phyloP scores from a whole-genome alignment of 1,284 basidiomycete species.

The Salmacisia buchloeana region DNA sequence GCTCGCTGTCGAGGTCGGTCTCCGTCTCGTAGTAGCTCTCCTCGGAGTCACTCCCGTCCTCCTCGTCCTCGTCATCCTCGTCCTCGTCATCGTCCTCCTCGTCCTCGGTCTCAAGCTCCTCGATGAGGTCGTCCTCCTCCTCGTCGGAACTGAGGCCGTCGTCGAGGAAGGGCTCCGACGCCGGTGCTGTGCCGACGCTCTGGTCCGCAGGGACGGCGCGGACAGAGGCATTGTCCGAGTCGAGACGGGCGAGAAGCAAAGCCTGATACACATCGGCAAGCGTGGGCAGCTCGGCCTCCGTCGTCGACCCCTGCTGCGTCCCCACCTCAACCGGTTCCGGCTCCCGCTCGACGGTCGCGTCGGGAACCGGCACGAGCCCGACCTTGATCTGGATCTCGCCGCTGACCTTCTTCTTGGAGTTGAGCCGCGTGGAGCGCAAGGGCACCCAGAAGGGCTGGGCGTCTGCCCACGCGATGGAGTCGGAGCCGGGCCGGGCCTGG shows the following conservation, averaged over 20 bases:
- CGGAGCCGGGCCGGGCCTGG: conserved; percentile 2
- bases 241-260: conserved; percentile 23
- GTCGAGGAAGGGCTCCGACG: conserved; percentile 34
- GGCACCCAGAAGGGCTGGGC: conserved; percentile 30
- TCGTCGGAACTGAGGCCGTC: conserved; percentile 32
- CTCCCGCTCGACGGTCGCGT: conserved; percentile 5
- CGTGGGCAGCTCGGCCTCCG: background rate
- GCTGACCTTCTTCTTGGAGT: conserved; percentile 21
- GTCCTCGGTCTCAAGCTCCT: background rate
- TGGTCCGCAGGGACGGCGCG: conserved; percentile 38
- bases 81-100: conserved; percentile 20
- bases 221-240: conserved; percentile 22
- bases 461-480: conserved; percentile 19
- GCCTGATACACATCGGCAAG: conserved; percentile 13
- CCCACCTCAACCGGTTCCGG: no score
- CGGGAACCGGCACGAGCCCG: conserved; percentile 25
- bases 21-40: conserved; percentile 1
- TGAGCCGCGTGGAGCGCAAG: conserved; percentile 27
- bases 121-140: conserved; percentile 14
- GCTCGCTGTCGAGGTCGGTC: background rate
- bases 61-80: conserved; percentile 16
- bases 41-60: background rate
- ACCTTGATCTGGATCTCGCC: conserved; percentile 37
- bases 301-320: background rate
- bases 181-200: conserved; percentile 32